These are phyloP conservation scores for Hydnum rufescens DNA, from an alignment of 768 basidiomycete genomes.

Conservation along the genomic window DNA sequence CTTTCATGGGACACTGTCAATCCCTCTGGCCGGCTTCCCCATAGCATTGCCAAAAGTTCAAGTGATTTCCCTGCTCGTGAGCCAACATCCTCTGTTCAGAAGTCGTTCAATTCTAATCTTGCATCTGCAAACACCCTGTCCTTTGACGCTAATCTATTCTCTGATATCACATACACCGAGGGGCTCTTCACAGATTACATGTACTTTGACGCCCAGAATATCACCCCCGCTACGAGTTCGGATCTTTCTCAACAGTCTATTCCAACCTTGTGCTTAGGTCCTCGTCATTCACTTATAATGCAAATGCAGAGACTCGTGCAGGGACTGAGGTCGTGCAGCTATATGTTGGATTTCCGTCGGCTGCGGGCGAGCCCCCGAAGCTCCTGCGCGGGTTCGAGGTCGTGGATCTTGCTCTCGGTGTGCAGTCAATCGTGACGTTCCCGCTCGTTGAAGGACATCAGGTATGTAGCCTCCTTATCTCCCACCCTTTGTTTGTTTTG, in stretches of 20 bases:
- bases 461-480: slow-evolving; percentile 7
- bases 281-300: neutral
- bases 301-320: neutral
- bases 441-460: slow-evolving; percentile 14
- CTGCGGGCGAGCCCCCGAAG: slow-evolving; percentile 29
- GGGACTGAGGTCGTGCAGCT: slow-evolving; percentile 25
- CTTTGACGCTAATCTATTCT: neutral
- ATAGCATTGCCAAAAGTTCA: neutral
- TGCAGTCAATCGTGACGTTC: slow-evolving; percentile 21
- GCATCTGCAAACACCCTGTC: neutral
- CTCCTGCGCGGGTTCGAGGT: slow-evolving; percentile 35
- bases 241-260: slow-evolving; percentile 26
- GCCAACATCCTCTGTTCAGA: neutral
- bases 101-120: neutral
- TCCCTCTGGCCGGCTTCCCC: neutral
- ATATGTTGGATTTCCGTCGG: slow-evolving; percentile 30
- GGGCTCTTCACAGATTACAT: neutral
- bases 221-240: slow-evolving; percentile 55
- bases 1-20: neutral
- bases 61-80: slow-evolving; percentile 8
- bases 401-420: slow-evolving; percentile 22
- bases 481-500: too few relatives aligned
- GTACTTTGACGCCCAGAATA: slow-evolving; percentile 26
- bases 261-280: slow-evolving; percentile 11
- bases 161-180: neutral